Conservation (phyloP, 306 rosid genomes). For the Spatholobus suberectus region DNA sequence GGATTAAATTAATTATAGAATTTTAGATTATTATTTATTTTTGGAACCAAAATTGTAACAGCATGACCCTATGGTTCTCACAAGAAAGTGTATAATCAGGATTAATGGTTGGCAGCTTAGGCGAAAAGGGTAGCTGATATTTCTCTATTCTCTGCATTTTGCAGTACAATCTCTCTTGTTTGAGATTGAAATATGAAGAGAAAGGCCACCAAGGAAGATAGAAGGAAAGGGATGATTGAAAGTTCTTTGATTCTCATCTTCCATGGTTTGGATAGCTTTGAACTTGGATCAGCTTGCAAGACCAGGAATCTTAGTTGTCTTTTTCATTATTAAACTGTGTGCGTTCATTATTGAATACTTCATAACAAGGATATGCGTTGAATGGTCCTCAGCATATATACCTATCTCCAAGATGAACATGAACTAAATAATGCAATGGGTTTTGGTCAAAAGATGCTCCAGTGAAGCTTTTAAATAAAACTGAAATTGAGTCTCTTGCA, state of each 20-base stretch:
- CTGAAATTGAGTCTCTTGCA: background rate
- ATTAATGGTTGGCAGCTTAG: background rate
- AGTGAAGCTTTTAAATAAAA: background rate
- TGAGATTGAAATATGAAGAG: background rate
- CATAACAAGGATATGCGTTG: background rate
- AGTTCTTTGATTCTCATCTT: background rate
- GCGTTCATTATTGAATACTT: background rate
- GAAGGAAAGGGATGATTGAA: background rate
- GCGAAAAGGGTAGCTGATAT: background rate
- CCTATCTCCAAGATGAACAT: background rate
- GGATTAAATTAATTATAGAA: background rate
- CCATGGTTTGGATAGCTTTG: background rate
- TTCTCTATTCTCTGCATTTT: background rate
- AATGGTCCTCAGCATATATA: background rate
- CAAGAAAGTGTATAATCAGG: no score
- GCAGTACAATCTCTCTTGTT: background rate
- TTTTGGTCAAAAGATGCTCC: background rate
- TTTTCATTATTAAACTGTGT: background rate
- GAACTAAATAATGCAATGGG: background rate
- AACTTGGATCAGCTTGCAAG: background rate
- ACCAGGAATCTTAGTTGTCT: background rate
- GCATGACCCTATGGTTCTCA: no score
- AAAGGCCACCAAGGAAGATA: background rate
- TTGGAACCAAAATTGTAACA: no score
- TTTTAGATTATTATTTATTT: no score